Conservation (phyloP, 2,329 filamentous ascomycete genomes). For the Aureobasidium vineae region DNA sequence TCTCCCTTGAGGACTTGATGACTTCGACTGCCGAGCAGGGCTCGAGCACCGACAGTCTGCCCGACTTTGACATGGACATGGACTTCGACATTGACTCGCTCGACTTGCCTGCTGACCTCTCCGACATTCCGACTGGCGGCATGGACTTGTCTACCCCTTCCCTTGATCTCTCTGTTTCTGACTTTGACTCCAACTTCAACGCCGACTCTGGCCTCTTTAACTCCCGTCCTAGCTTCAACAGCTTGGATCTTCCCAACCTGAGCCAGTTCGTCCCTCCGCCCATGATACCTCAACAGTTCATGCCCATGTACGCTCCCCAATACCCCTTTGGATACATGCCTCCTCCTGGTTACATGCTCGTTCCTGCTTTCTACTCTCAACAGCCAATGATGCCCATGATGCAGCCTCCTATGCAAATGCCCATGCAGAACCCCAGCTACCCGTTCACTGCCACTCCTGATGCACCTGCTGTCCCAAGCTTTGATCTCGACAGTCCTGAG, state of each 20-base stretch:
- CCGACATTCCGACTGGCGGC: background rate
- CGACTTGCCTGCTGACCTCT: background rate
- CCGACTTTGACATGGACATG: background rate
- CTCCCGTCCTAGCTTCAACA: background rate
- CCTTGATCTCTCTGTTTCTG: background rate
- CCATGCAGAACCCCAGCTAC: background rate
- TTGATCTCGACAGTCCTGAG: background rate
- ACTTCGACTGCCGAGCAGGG: conserved; percentile 9
- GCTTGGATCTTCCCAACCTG: background rate
- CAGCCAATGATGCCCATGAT: conserved; percentile 13
- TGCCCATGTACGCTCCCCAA: background rate
- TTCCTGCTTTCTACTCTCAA: background rate
- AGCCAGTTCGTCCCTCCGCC: background rate
- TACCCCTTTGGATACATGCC: background rate
- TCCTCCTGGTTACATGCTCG: conserved; percentile 14
- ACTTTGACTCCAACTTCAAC: background rate
- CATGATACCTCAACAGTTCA: background rate
- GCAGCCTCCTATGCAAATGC: conserved; percentile 1
- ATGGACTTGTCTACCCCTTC: background rate
- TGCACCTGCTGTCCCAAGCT: background rate
- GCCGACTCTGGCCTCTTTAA: background rate
- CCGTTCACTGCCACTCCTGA: background rate
- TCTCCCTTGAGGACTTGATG: background rate
- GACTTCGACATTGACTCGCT: background rate
- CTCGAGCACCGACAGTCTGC: background rate